Percentiles rank a stretch among this genome's conserved stretches.
Conservation (phyloP, 805 yeast genomes). For the Wickerhamiella hasegawae region DNA sequence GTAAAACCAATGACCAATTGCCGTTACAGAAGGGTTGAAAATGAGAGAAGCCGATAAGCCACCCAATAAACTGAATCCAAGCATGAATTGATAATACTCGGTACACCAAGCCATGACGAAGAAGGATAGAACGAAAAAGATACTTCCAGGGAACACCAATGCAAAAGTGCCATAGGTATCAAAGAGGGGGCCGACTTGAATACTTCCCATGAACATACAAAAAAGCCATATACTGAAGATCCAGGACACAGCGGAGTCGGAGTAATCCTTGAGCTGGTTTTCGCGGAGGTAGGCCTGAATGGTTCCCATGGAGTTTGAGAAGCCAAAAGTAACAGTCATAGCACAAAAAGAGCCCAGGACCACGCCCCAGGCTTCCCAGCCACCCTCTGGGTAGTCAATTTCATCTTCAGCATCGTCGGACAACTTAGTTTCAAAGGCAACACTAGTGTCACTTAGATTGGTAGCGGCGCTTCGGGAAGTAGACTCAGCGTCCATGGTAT, state of each 20-base stretch:
- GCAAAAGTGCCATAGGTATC: conserved; percentile 40
- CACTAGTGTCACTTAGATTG: neutral
- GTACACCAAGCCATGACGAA: conserved; percentile 36
- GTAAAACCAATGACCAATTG: conserved; percentile 46
- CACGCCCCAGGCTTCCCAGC: conserved; percentile 38
- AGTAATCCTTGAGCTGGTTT: conserved; percentile 31
- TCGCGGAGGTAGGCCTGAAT: conserved; percentile 45
- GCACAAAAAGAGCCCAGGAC: conserved; percentile 45
- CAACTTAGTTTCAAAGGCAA: too few species aligned
- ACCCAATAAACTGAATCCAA: conserved; percentile 36
- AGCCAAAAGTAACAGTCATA: conserved; percentile 41
- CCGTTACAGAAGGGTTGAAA: conserved; percentile 39
- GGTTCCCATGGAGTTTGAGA: conserved; percentile 51
- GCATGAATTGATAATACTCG: conserved; percentile 40
- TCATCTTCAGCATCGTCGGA: neutral
- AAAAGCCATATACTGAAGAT: conserved; percentile 33
- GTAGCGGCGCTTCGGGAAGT: too few species aligned
- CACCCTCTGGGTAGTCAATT: conserved; percentile 32
- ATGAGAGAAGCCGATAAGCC: conserved; percentile 30
- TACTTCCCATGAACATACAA: conserved; percentile 28
- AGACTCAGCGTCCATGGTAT: too few species aligned
- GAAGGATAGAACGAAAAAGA: conserved; percentile 31
- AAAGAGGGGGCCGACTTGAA: conserved; percentile 35
- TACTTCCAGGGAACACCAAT: conserved; percentile 30
- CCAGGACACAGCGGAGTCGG: conserved; percentile 47